Evolutionary conservation across 2,329 filamentous ascomycete genomes (phyloP).

Genomic region (Phyllosticta capitalensis): DNA sequence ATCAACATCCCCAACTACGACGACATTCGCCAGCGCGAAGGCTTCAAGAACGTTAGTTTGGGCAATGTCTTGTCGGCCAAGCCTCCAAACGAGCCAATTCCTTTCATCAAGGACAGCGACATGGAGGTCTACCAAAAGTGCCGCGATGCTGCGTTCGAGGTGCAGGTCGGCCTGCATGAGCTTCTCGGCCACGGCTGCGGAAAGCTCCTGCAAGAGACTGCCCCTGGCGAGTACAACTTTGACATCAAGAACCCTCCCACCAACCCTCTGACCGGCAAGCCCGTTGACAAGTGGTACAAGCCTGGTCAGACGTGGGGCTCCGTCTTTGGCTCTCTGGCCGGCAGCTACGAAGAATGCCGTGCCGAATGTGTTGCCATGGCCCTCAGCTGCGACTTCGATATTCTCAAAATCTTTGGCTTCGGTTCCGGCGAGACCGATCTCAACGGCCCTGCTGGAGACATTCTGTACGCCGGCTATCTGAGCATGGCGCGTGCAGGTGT

Average conservation of each 20-base stretch:
- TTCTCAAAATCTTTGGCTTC: slow-evolving; percentile 85
- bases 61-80: slow-evolving; percentile 90
- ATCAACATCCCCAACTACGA: slow-evolving; percentile 52
- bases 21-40: slow-evolving; percentile 57
- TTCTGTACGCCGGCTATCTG: slow-evolving; percentile 81
- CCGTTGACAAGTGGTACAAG: slow-evolving; percentile 82
- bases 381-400: slow-evolving; percentile 76
- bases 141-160: slow-evolving; percentile 82
- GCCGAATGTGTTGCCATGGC: slow-evolving; percentile 93
- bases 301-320: slow-evolving; percentile 91
- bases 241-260: slow-evolving; percentile 71
- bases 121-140: slow-evolving; percentile 70
- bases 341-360: slow-evolving; percentile 87
- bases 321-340: slow-evolving; percentile 80
- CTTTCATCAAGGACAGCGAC: slow-evolving; percentile 75
- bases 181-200: slow-evolving; percentile 83
- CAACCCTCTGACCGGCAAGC: slow-evolving; percentile 68
- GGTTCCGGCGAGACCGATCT: slow-evolving; percentile 68
- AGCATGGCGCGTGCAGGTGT: slow-evolving; percentile 92
- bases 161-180: slow-evolving; percentile 92
- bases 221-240: slow-evolving; percentile 77
- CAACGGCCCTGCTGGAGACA: slow-evolving; percentile 67
- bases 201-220: slow-evolving; percentile 85
- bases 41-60: slow-evolving; percentile 89
- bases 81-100: slow-evolving; percentile 82